These are phyloP conservation scores for Nannizziopsis arthrosporioides DNA, from an alignment of 2,329 filamentous ascomycete genomes.

Conservation along the genomic window DNA sequence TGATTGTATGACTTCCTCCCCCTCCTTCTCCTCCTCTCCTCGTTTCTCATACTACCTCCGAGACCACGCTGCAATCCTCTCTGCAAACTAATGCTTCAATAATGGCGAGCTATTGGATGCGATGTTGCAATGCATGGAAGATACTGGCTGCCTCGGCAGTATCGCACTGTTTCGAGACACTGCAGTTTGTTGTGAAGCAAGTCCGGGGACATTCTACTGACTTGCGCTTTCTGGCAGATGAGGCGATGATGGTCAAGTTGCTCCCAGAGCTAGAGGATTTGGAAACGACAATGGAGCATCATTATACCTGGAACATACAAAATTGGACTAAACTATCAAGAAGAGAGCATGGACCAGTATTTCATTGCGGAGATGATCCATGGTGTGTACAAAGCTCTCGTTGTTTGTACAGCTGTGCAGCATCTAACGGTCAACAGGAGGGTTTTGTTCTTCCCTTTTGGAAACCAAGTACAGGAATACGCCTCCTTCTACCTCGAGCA, in stretches of 20 bases:
- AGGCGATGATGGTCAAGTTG: constrained; percentile 72
- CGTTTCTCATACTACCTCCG: background rate
- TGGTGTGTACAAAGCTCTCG: constrained; percentile 49
- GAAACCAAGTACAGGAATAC: constrained; percentile 76
- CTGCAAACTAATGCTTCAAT: background rate
- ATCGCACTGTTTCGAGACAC: background rate
- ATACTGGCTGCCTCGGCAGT: background rate
- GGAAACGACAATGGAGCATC: constrained; percentile 62
- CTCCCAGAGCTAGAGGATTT: constrained; percentile 68
- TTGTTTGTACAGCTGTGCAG: background rate
- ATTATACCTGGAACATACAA: constrained; percentile 77
- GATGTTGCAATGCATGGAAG: background rate
- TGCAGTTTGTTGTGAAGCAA: background rate
- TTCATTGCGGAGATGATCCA: constrained; percentile 74
- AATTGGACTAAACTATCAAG: constrained; percentile 65
- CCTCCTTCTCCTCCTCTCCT: background rate
- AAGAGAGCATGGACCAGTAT: constrained; percentile 78
- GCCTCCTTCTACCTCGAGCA: constrained; percentile 95
- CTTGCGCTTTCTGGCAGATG: constrained; percentile 41
- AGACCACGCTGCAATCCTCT: too few species aligned
- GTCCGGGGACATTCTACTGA: background rate
- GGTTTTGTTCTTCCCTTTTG: constrained; percentile 86
- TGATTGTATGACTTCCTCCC: constrained; percentile 38
- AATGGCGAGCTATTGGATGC: constrained; percentile 1
- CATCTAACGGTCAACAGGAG: constrained; percentile 49